Base-by-base conservation (phyloP, 2,329 filamentous ascomycete species). In the Zymoseptoria tritici region DNA sequence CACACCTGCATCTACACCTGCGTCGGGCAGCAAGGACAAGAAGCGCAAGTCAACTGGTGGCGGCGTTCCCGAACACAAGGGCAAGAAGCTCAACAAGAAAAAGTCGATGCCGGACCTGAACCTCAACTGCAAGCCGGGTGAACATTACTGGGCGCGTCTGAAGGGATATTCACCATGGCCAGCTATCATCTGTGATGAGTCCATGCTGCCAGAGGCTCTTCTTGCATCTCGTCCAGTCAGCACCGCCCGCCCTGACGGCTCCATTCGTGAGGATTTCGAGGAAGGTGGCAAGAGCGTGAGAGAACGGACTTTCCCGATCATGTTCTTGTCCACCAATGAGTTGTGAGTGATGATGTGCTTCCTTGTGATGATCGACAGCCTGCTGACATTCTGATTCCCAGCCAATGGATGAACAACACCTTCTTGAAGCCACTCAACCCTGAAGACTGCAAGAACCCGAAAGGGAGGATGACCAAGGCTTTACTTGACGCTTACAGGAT, bases 141-240 rank as follows among this genome's bases (percentile, higher is more conserved):
- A 97, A 70, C 89, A 92, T 76, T 97, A 89, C 77, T 86, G 96
- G 72, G 91, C 95, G 65, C 90, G 92, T 75, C 86, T 99, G 75
- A 96, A 95, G 81, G 94, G 93, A 61, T 96, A 90, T 75, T 90
- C 94, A 31, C 87, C 90, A 49, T 99, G 94, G 94, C 94, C 94
- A 16, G 88, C 91, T 57, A 89, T 99, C 72, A 85, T 99, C 68
- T 94, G 90, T 74, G 91, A 96, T 72, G 93, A 99, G 75, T 86
- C 88, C 63, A 97, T 99, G 87, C 85, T 99, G 20, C 93, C 94
- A 2, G 81, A 86, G 60, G 85, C 82, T 13, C 83, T 99, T 22
- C 77, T 95, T 57, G 88, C 83, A 69, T 84, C 83, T 52, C 88
- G 94, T 62, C 94, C 93, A 8, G 90, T 96, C 57, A 91, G 90